Base-by-base conservation (phyloP, 1,139 yeast species). In the Saccharomyces hybrid region DNA sequence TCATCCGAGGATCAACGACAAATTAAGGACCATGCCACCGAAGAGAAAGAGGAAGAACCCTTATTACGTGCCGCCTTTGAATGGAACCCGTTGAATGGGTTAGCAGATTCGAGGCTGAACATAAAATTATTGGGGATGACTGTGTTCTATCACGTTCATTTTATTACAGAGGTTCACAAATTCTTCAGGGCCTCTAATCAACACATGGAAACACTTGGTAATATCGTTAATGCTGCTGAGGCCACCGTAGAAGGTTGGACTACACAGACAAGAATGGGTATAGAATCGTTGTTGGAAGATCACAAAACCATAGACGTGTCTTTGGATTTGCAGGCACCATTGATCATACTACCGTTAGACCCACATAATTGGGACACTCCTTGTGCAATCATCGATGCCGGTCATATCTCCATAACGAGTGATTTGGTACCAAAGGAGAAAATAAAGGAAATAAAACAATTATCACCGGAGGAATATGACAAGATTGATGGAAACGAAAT, bases 301-400 rank as follows among this genome's bases (percentile, higher is more conserved):
- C 99, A 93, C 71, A 90, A 91, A 67, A 91, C 98, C 0, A 74
- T 91, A 52, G 85, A 89, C 66, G 80, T 91, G 26, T 83, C 87
- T 62, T 78, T 93, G 57, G 98, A 95, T 69, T 75, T 95, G 51
- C 97, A 91, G 66, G 96, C 99, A 0, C 99, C 99, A 0, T 76
- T 95, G 60, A 82, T 95, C 31, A 87, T 93, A n/a, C 64, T 93
- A 42, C 99, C 99, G 0, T 75, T 89, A 25, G 88, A 89, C 65
- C 88, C 96, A 0, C 79, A 82, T 13, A 82, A 81, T 60, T 83
- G 88, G 83, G 78, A 86, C 46, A 83, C 97, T 0, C 95, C 97
- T 0, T 96, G 96, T 57, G 91, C 93, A 3, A 82, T 93, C 13
- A 76, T 95, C 55, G 99, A 95, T 77, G 97, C 98, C 11, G 99